phyloP scores from a whole-genome alignment of 345 rosid genomes.

The Lagerstroemia speciosa region DNA sequence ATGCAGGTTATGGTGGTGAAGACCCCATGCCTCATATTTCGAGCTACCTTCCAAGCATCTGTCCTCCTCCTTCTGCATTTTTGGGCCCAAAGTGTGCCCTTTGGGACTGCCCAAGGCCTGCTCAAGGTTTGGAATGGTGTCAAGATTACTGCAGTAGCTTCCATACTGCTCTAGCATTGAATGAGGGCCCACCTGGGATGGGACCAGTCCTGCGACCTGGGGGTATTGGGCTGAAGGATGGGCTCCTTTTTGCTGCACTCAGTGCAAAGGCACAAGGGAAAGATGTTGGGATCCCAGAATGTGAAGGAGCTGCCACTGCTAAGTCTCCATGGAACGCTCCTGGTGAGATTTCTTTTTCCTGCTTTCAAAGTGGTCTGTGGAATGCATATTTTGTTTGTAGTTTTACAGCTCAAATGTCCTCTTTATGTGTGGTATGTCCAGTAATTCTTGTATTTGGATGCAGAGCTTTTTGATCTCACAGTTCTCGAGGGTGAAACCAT shows the following conservation, averaged over 20 bases:
- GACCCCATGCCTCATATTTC: conserved; percentile 44
- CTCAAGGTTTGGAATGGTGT: conserved; percentile 77
- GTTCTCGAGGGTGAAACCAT: conserved; percentile 84
- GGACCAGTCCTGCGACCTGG: conserved; percentile 82
- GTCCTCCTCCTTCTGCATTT: conserved; percentile 87
- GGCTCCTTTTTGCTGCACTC: conserved; percentile 82
- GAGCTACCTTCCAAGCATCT: conserved; percentile 51
- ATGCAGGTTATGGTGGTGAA: conserved; percentile 39
- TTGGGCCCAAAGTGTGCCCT: conserved; percentile 96
- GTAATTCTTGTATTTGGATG: conserved; percentile 17
- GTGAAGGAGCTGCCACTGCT: conserved; percentile 99
- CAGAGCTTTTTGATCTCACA: conserved; percentile 88
- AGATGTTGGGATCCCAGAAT: conserved; percentile 92
- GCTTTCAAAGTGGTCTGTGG: not conserved
- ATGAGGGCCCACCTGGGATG: conserved; percentile 95
- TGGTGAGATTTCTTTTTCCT: conserved; percentile 37
- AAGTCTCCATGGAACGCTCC: conserved; percentile 99
- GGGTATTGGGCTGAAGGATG: conserved; percentile 84
- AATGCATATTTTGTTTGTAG: not conserved
- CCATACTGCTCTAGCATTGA: conserved; percentile 74
- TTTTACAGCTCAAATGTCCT: not conserved
- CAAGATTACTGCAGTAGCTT: conserved; percentile 90
- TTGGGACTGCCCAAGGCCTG: conserved; percentile 99
- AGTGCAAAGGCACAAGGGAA: conserved; percentile 72
- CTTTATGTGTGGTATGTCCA: conserved; percentile 9